Base-by-base conservation (phyloP, 2,329 filamentous ascomycete species). In the Colletotrichum cordylinicola region DNA sequence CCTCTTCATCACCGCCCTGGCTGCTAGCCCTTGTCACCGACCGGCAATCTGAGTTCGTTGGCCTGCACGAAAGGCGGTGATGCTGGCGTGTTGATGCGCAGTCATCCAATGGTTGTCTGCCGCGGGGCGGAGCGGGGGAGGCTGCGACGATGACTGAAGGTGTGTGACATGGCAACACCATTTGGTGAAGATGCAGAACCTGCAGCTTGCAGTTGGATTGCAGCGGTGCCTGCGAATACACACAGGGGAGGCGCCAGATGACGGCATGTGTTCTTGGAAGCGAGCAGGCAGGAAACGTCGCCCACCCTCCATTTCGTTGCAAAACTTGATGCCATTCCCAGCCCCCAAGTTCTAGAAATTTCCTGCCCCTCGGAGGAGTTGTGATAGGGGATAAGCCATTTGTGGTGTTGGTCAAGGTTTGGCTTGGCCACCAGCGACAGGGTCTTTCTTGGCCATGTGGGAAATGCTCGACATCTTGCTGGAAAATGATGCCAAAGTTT, bases 51-150 rank as follows among this genome's bases (percentile, higher is more conserved):
- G 58, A 69, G 58, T 66, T 62, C 43, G 55, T 68, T 58, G 69
- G 70, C 62, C 33, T 65, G 70, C 43, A 72, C 43, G 33, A 58
- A 74, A 62, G 55, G 67, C 55, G 43, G 58, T 61, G 55, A 74
- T 66, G 61, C 43, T 66, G 58, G 52, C 43, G 24, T 29, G 18
- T 24, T 72, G 27, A 69, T 55, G 15, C 43, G 9, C 66, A 31
- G 39, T 43, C 24, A 24, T 60, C 70, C 74, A 76, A 76, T 75
- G 31, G 55, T 43, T 35, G 31, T 27, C 37, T 70, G 74, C 74
- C 71, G 71, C 71, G 66, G 71, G 60, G 71, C 74, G 66, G 60
- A 75, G 74, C 74, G 74, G 74, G 74, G 74, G 65, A 75, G 71
- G 66, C 65, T 76, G 66, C 71, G 52, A 66, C 48, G 48, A 27